Evolutionary conservation across 2,329 filamentous ascomycete genomes (phyloP), one percentile per base, ranked within the genome.

Genomic region (Hypoxylon sp.): DNA sequence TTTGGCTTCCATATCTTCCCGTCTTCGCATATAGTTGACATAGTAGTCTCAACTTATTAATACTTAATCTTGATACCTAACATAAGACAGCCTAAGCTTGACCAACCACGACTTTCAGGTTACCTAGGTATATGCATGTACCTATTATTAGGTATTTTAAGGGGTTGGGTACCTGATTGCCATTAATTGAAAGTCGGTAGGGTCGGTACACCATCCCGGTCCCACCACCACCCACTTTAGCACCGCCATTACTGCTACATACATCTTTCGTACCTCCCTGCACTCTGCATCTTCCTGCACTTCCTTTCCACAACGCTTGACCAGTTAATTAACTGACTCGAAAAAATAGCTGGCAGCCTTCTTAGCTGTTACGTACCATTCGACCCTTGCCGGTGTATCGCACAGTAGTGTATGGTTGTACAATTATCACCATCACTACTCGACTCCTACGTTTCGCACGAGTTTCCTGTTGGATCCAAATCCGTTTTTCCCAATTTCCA

Each of bases 271-370:
- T 59, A 52, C 63, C 47, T 60, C 64, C 54, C 59, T 66, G 54
- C 55, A 58, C 11, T 13, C 67, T 64, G 55, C 66, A 66, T 61
- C 69, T 63, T 66, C 59, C 65, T 68, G 62, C 65, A 68, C 51
- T 66, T 62, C 62, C 66, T 63, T 71, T 69, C 62, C 69, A 71
- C 67, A 67, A 70, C 67, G 55, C 65, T 59, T 64, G 37, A 63
- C 55, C 63, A 66, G 61, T 59, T 57, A 63, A 68, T 68, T 61
- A 67, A 60, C 64, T 62, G 50, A 61, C 57, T 62, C 33, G 29
- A 54, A 59, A 24, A 63, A 61, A 37, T 55, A 55, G 62, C 66
- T 61, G 52, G 50, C 39, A 26, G 48, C 24, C 48, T 39, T 58
- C 24, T 5, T 60, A 42, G 48, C 51, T 33, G 50, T 19, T 64